phyloP scores from a whole-genome alignment of 2,329 filamentous ascomycete genomes.

The Pyrenophora teres region DNA sequence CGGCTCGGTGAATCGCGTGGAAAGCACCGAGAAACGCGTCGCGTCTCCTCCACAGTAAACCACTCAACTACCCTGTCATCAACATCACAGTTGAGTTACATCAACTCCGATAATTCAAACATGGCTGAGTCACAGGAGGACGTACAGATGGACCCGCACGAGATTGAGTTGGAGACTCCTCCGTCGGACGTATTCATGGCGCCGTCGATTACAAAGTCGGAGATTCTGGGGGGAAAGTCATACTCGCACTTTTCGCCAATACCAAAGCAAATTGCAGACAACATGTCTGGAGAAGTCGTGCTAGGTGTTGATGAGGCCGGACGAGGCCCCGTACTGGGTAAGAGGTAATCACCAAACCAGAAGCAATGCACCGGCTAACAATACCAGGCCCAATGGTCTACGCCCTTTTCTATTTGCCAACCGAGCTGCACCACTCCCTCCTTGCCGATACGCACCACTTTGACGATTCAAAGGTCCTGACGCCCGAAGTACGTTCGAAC shows the following conservation, averaged over 20 bases:
- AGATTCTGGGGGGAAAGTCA: conserved; percentile 51
- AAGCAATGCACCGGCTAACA: conserved; percentile 14
- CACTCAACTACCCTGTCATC: conserved; percentile 8
- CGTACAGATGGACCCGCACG: conserved; percentile 42
- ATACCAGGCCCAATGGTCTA: conserved; percentile 69
- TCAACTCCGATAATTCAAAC: neutral
- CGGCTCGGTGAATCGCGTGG: conserved; percentile 9
- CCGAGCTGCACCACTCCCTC: conserved; percentile 69
- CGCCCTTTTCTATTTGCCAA: conserved; percentile 71
- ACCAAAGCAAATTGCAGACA: conserved; percentile 46
- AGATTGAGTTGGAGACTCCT: conserved; percentile 45
- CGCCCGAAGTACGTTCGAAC: conserved; percentile 73
- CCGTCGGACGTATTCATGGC: conserved; percentile 52
- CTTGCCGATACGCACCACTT: conserved; percentile 82
- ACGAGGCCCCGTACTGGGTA: conserved; percentile 87
- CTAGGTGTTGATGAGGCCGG: conserved; percentile 94
- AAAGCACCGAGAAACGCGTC: conserved; percentile 15
- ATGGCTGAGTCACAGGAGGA: conserved; percentile 41
- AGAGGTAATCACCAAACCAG: conserved; percentile 42
- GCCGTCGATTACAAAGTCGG: conserved; percentile 50
- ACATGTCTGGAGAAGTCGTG: conserved; percentile 66
- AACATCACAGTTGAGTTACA: neutral
- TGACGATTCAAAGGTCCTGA: conserved; percentile 93
- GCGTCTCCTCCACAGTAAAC: conserved; percentile 17
- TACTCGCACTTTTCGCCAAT: conserved; percentile 56